phyloP scores from a whole-genome alignment of 2,329 filamentous ascomycete genomes.

The Trichoderma hamatum region DNA sequence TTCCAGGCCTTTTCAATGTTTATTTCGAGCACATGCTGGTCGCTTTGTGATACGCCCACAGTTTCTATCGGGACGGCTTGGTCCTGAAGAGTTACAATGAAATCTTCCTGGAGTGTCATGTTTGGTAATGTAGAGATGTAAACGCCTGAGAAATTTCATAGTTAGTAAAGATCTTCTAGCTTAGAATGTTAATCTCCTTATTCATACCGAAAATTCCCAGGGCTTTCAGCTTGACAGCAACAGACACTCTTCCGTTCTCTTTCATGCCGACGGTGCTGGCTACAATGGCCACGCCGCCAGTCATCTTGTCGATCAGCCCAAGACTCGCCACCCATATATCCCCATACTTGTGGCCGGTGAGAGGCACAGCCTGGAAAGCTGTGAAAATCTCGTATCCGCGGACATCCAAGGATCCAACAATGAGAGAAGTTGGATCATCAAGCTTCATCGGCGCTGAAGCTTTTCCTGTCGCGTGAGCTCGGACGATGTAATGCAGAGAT shows the following conservation, averaged over 20 bases:
- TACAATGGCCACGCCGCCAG: slow-evolving; percentile 77
- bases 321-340: slow-evolving; percentile 66
- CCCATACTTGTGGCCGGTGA: slow-evolving; percentile 47
- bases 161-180: neutral
- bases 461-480: slow-evolving; percentile 69
- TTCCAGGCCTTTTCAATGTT: slow-evolving; percentile 79
- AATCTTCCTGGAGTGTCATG: slow-evolving; percentile 63
- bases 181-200: neutral
- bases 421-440: slow-evolving; percentile 51
- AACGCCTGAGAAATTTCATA: slow-evolving; percentile 52
- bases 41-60: slow-evolving; percentile 59
- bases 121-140: slow-evolving; percentile 72
- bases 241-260: slow-evolving; percentile 60
- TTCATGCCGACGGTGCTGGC: slow-evolving; percentile 59
- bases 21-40: slow-evolving; percentile 69
- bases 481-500: slow-evolving; percentile 67
- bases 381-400: slow-evolving; percentile 81
- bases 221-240: slow-evolving; percentile 76
- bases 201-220: slow-evolving; percentile 68
- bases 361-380: slow-evolving; percentile 66
- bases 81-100: slow-evolving; percentile 76
- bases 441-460: slow-evolving; percentile 57
- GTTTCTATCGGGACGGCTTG: slow-evolving; percentile 68
- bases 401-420: slow-evolving; percentile 64
- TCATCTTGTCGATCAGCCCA: slow-evolving; percentile 86